Conservation (phyloP, 164 flowering plant species). For the Akebia trifoliata region DNA sequence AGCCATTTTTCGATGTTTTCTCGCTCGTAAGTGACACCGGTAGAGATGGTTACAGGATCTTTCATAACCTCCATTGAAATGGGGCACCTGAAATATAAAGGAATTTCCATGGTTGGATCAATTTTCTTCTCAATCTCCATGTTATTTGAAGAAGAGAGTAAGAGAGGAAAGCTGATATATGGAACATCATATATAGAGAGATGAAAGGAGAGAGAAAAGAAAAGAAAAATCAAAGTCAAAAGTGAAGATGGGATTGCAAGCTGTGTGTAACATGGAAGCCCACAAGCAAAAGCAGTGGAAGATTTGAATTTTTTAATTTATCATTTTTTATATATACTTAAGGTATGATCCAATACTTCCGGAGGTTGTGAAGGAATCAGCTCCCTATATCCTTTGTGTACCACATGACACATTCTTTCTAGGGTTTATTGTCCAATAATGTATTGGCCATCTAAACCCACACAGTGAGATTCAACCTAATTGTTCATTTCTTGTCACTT, state of each 20-base stretch:
- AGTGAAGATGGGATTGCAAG: slow-evolving; percentile 3
- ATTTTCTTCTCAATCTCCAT: slow-evolving; percentile 12
- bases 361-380: too few relatives aligned
- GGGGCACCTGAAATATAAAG: slow-evolving; percentile 61
- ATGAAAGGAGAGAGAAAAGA: neutral
- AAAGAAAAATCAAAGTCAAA: slow-evolving; percentile 11
- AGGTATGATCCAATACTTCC: too few relatives aligned
- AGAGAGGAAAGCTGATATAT: neutral
- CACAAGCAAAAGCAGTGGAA: neutral
- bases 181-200: neutral
- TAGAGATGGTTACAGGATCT: slow-evolving; percentile 64
- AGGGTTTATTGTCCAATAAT: too few relatives aligned
- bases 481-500: too few relatives aligned
- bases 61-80: slow-evolving; percentile 73
- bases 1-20: slow-evolving; percentile 64
- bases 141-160: neutral
- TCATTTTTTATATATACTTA: neutral
- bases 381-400: too few relatives aligned
- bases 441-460: too few relatives aligned
- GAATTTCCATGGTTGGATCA: slow-evolving; percentile 30
- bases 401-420: too few relatives aligned
- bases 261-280: neutral
- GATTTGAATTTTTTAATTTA: neutral
- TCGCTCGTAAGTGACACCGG: slow-evolving; percentile 65
- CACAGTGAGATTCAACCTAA: too few relatives aligned